Conservation (phyloP, 306 rosid species). For the Mimosa pudica region DNA sequence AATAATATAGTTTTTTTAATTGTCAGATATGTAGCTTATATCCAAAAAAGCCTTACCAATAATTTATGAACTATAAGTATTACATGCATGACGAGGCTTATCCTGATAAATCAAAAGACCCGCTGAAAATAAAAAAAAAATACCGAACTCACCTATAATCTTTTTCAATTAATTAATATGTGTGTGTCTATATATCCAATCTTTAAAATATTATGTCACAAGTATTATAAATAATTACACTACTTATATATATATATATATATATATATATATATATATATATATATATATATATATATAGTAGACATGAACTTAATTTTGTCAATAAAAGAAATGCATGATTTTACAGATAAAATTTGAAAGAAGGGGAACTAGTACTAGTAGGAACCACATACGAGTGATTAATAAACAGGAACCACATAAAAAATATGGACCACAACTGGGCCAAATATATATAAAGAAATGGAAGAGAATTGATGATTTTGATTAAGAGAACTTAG, state of each 20-base stretch:
- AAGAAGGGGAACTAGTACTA: neutral
- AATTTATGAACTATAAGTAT: no score
- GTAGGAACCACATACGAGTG: constrained; percentile 53
- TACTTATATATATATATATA: no score
- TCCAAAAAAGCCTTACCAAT: no score
- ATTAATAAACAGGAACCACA: constrained; percentile 52
- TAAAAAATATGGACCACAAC: constrained; percentile 61
- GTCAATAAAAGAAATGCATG: neutral
- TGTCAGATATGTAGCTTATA: no score
- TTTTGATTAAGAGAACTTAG: constrained; percentile 36
- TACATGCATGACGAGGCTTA: no score
- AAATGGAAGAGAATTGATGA: constrained; percentile 36
- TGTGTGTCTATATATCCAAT: no score
- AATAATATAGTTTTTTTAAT: no score
- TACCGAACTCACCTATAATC: neutral
- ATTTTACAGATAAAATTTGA: neutral
- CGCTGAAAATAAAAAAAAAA: no score
- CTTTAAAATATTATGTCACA: neutral
- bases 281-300: neutral
- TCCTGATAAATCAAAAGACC: no score
- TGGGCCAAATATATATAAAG: constrained; percentile 35
- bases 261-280: no score
- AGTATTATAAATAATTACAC: neutral
- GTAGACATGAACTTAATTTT: neutral
- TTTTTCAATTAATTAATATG: no score